These are phyloP conservation scores for Epichloe uncinata DNA, from an alignment of 2,329 filamentous ascomycete genomes.

Conservation along the genomic window DNA sequence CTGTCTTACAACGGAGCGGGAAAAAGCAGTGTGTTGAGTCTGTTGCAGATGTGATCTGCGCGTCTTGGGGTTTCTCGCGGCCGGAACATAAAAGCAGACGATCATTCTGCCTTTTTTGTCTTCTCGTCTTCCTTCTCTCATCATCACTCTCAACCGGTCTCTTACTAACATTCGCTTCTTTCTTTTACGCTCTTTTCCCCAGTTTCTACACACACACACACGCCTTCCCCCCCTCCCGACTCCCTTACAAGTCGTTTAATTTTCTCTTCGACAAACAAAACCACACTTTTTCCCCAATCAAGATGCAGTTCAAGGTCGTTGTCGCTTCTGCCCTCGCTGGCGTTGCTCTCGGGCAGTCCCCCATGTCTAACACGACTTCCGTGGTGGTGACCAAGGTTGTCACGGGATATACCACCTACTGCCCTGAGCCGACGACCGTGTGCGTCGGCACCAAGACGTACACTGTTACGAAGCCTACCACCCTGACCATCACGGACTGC, in stretches of 20 bases:
- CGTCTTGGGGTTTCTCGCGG: neutral
- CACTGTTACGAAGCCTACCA: conserved; percentile 39
- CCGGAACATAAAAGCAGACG: neutral
- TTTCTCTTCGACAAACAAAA: too few relatives aligned
- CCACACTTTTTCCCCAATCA: neutral
- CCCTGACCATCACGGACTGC: conserved; percentile 41
- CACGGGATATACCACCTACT: conserved; percentile 25
- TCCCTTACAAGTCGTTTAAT: too few relatives aligned
- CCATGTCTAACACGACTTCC: conserved; percentile 2
- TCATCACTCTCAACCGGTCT: neutral
- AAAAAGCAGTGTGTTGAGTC: too few relatives aligned
- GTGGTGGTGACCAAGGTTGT: conserved; percentile 22
- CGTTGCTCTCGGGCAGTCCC: neutral
- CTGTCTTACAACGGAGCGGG: too few relatives aligned
- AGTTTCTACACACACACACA: too few relatives aligned
- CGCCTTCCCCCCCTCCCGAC: too few relatives aligned
- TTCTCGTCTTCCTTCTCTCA: neutral
- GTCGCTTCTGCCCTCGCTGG: neutral
- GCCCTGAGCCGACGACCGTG: conserved; percentile 35
- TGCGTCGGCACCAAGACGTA: conserved; percentile 37
- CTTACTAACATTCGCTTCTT: neutral
- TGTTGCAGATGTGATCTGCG: too few relatives aligned
- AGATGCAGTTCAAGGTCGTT: conserved; percentile 2
- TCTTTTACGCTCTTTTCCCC: neutral
- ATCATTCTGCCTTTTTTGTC: neutral